Evolutionary conservation across 768 basidiomycete species (phyloP).

Genomic region (Lactarius vividus): DNA sequence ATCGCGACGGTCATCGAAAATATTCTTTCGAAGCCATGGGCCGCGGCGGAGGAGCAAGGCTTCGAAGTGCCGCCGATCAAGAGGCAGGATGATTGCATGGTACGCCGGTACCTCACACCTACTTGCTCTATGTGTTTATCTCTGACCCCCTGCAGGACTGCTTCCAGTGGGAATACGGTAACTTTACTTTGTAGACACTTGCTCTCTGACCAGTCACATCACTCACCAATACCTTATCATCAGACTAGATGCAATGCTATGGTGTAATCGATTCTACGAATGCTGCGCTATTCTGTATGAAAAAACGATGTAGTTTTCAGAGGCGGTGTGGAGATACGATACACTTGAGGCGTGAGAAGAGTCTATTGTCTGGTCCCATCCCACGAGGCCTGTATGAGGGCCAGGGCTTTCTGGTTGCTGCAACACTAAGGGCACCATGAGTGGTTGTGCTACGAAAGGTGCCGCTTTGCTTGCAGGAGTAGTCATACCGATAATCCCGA

Average conservation of each 20-base stretch:
- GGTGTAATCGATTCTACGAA: not conserved
- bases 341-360: not conserved
- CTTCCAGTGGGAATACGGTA: slow-evolving; percentile 67
- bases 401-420: too few relatives aligned
- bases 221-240: not conserved
- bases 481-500: too few relatives aligned
- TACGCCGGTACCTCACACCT: slow-evolving; percentile 34
- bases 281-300: not conserved
- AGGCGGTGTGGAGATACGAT: not conserved
- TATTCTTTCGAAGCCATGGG: slow-evolving; percentile 70
- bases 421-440: too few relatives aligned
- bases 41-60: slow-evolving; percentile 53
- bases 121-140: not conserved
- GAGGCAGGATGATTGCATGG: slow-evolving; percentile 63
- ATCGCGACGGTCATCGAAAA: slow-evolving; percentile 79
- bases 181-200: slow-evolving; percentile 32
- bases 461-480: too few relatives aligned
- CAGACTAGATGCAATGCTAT: not conserved
- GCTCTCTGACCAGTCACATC: too few relatives aligned
- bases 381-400: too few relatives aligned
- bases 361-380: too few relatives aligned
- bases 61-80: slow-evolving; percentile 58
- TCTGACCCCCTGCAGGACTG: slow-evolving; percentile 51
- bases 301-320: not conserved
- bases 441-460: too few relatives aligned